Evolutionary conservation across 2,329 filamentous ascomycete genomes (phyloP), one percentile per base, ranked within the genome.

Genomic region (Ophiocordyceps australis): DNA sequence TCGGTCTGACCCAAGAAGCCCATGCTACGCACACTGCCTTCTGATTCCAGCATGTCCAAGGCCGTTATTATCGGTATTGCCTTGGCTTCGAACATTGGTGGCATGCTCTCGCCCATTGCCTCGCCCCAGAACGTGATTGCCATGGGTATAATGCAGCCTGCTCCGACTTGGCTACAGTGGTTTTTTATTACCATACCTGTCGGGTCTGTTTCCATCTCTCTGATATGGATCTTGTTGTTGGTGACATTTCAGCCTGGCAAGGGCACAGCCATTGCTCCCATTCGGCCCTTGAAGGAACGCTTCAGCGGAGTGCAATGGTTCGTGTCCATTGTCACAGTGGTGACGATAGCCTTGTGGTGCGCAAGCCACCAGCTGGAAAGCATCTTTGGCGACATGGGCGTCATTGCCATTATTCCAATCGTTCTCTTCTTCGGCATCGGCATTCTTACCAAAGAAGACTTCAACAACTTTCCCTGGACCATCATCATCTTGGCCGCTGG

Each of bases 381-480:
- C 32, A 55, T 86, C 1, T 94, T 98, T 42, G 89, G 89, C 28
- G 86, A 98, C 45, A 98, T 98, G 89, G 89, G 89, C 27, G 85
- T 98, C 27, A 79, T 98, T 22, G 91, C 89, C 30, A 92, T 98
- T 44, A 82, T 98, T 32, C 89, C 89, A 5, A 76, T 98, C 26
- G 78, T 92, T 4, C 62, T 94, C 22, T 98, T 98, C 64, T 98
- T 98, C 41, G 89, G 89, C 28, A 85, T 83, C 3, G 89, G 89
- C 9, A 86, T 95, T 37, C 62, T 98, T 17, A 95, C 85, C 25
- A 98, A 95, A 54, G 89, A 95, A 52, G 89, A 98, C 54, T 98
- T 98, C 48, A 98, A 98, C 60, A 98, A 98, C 51, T 98, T 98
- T 51, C 76, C 94, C 20, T 98, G 89, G 89, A 98, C 91, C 13